Evolutionary conservation across 2,329 filamentous ascomycete genomes (phyloP), one percentile per base, ranked within the genome.

Genomic region (Neonectria coccinea): DNA sequence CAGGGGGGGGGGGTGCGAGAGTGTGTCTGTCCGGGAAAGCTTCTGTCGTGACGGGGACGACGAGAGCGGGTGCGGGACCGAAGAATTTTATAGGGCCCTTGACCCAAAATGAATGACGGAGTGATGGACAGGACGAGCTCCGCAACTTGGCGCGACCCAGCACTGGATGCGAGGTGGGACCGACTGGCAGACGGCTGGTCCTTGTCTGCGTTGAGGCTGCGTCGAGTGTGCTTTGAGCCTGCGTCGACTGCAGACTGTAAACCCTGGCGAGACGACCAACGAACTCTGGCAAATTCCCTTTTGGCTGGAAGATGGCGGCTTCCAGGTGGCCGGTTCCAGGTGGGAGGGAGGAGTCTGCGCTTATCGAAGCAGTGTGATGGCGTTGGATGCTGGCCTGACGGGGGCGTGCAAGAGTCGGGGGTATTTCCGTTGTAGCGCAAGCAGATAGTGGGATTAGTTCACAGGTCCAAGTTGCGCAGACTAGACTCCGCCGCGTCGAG

Each of bases 351-450:
- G 22, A 74, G 70, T 60, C 59, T 70, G 67, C 72, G 74, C 69
- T 73, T 75, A 78, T 75, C 73, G 70, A 75, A 69, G 68, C 68
- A 66, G 68, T 69, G 71, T 68, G 74, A 69, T 75, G 67, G 67
- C 62, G 69, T 67, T 68, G 64, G 58, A 57, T 65, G 56, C 53
- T 52, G 51, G 41, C 18, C 18, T 41, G 58, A 66, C 64, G 71
- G 74, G 66, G 74, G 53, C 29, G 67, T 71, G 68, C 65, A 62
- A 70, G 70, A 76, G 73, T 77, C 74, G 20, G 75, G 75, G 69
- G 70, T 76, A 73, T 78, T 77, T 77, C 74, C 73, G 73, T 74
- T 57, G 70, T 74, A 74, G 74, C 72, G 73, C 62, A 65, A 69
- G 61, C 45, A 60, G 57, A 66, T 58, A 56, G 67, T 73, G 67